Percentiles rank a stretch among this genome's conserved stretches.
phyloP scores from a whole-genome alignment of 2,329 filamentous ascomycete species.

The Botrytis cinerea region DNA sequence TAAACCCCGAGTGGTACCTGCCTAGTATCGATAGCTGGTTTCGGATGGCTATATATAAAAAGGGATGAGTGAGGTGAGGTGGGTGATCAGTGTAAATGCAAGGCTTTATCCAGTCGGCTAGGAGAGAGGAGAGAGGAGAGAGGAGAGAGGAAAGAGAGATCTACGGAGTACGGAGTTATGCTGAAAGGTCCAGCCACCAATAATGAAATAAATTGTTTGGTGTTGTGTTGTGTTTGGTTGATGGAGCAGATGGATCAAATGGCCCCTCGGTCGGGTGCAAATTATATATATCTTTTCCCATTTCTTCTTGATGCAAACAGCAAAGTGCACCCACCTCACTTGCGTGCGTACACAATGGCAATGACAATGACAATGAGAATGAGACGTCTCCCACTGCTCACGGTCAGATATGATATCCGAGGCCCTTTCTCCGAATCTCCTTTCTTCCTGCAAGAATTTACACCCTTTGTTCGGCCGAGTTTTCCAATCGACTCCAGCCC shows the following conservation, averaged over 20 bases:
- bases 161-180: background rate
- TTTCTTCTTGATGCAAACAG: background rate
- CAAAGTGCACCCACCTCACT: background rate
- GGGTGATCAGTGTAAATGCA: background rate
- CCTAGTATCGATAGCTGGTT: background rate
- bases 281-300: background rate
- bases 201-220: background rate
- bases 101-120: constrained; percentile 11
- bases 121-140: background rate
- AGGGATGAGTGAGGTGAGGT: background rate
- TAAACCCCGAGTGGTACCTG: background rate
- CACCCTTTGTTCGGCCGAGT: constrained; percentile 15
- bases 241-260: background rate
- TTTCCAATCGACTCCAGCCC: background rate
- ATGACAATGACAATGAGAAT: background rate
- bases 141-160: background rate
- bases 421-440: background rate
- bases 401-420: background rate
- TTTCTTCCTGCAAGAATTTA: background rate
- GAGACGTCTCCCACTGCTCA: background rate
- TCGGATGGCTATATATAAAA: background rate
- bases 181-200: background rate
- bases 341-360: no score
- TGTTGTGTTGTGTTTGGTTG: background rate
- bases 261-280: background rate